Conservation (phyloP, 2,329 filamentous ascomycete genomes). For the Hypoxylon sp. region DNA sequence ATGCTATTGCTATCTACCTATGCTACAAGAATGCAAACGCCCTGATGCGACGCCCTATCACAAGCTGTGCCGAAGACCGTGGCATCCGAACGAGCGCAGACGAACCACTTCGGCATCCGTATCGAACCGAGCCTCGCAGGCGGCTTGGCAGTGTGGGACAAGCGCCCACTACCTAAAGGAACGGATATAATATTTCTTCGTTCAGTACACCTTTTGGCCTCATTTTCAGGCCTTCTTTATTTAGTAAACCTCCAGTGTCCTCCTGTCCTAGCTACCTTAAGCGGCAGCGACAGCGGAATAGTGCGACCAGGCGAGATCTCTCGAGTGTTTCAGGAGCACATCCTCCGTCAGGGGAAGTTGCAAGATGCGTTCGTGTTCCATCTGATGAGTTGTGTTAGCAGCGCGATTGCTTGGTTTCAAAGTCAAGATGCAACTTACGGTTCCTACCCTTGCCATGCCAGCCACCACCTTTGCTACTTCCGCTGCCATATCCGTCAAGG, state of each 20-base stretch:
- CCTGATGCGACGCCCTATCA: background rate
- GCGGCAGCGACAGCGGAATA: conserved; percentile 44
- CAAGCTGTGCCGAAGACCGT: conserved; percentile 8
- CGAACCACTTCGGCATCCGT: background rate
- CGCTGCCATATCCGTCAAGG: conserved; percentile 47
- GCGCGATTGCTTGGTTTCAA: background rate
- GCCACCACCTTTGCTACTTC: conserved; percentile 46
- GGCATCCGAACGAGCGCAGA: background rate
- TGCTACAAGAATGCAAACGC: conserved; percentile 28
- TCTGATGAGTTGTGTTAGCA: conserved; percentile 39
- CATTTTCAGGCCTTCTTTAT: conserved; percentile 1
- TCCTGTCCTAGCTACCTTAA: conserved; percentile 19
- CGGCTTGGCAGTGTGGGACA: background rate
- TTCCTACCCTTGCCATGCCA: conserved; percentile 41
- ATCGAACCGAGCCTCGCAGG: background rate
- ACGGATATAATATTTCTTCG: conserved; percentile 1
- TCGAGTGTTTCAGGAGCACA: conserved; percentile 45
- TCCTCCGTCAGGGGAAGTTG: conserved; percentile 47
- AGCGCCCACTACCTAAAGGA: conserved; percentile 17
- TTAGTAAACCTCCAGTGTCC: too few relatives aligned
- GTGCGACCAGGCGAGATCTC: conserved; percentile 46
- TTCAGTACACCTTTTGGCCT: background rate
- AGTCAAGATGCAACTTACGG: conserved; percentile 38
- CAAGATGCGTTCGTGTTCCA: conserved; percentile 44
- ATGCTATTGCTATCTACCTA: conserved; percentile 31